phyloP scores from a whole-genome alignment of 371 early-diverging fungal genomes.

The Rhizopus microsporus region DNA sequence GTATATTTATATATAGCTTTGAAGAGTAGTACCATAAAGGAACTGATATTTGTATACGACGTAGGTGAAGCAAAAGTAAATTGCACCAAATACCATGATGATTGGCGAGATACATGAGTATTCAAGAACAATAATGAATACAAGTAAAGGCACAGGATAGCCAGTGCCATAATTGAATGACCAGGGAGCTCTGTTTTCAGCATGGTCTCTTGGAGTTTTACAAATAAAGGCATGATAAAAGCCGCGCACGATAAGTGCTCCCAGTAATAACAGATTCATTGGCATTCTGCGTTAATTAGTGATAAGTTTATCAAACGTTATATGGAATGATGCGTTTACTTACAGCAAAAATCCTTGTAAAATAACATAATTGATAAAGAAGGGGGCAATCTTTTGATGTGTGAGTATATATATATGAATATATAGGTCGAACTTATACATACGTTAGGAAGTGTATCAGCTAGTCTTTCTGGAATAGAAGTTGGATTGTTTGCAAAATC shows the following conservation, averaged over 20 bases:
- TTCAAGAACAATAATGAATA: constrained; percentile 84
- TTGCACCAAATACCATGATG: constrained; percentile 74
- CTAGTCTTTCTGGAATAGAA: constrained; percentile 61
- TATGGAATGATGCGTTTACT: constrained; percentile 1
- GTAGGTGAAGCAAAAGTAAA: constrained; percentile 79
- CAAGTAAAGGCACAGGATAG: constrained; percentile 69
- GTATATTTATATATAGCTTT: neutral
- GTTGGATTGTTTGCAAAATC: constrained; percentile 57
- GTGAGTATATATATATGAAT: neutral
- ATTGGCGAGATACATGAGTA: constrained; percentile 90
- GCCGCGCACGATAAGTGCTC: constrained; percentile 42
- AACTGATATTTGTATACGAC: constrained; percentile 86
- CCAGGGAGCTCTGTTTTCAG: constrained; percentile 59
- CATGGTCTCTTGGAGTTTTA: constrained; percentile 74
- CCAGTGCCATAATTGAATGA: constrained; percentile 62
- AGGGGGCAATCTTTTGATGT: constrained; percentile 62
- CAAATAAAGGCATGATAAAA: constrained; percentile 51
- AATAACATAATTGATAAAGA: constrained; percentile 77
- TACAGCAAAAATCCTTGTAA: constrained; percentile 66
- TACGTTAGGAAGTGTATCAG: constrained; percentile 57
- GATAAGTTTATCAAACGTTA: neutral
- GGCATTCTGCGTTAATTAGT: constrained; percentile 43
- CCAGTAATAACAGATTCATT: constrained; percentile 66
- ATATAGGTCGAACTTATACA: neutral
- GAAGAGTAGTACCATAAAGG: constrained; percentile 59